Base-by-base conservation (phyloP, 148 eudicot genomes). In the Pharnaceum exiguum region DNA sequence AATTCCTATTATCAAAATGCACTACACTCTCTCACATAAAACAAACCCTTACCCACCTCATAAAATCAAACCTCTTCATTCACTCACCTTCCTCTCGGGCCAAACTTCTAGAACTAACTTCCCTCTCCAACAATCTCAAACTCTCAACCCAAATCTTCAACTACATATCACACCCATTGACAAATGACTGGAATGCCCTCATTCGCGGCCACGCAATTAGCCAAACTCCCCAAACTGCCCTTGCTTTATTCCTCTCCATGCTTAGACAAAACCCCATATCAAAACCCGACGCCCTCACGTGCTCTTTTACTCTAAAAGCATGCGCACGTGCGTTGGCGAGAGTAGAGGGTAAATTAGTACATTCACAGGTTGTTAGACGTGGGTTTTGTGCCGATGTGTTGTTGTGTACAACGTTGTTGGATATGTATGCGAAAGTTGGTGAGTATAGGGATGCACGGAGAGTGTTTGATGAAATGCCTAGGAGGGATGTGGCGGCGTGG, bases 221-320 rank as follows among this genome's bases (percentile, higher is more conserved):
- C 70, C 23, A 31, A 46, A 65, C 59, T 21, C 96, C 96, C 7
- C 54, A 61, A 30, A 5, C 47, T 29, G 85, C 90, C 28, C 30
- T 83, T 63, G 1, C 73, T 17, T 68, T 47, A 16, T 85, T 57
- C 73, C 37, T 67, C 48, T 19, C 69, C 57, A 78, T 86, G 77
- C 46, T 61, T 2, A 68, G 87, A n/a, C n/a, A n/a, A n/a, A 10
- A 71, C 74, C 3, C 10, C 79, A 1, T 58, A 67, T n/a, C n/a
- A 38, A 74, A 60, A 30, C 87, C 90, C 27, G 96, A 89, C 51
- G 90, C 96, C 0, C 73, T 89, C 42, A 80, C 94, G 28, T 89
- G 83, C 79, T 85, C 96, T 0, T 89, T 89, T 27, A 66, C 73
- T n/a, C 77, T 89, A 55, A 89, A 89, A 57, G 94, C 94, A 3